Percentiles rank a stretch among this genome's conserved stretches.
Conservation (phyloP, 73 alveolate genomes). For the Halteria grandinella region DNA sequence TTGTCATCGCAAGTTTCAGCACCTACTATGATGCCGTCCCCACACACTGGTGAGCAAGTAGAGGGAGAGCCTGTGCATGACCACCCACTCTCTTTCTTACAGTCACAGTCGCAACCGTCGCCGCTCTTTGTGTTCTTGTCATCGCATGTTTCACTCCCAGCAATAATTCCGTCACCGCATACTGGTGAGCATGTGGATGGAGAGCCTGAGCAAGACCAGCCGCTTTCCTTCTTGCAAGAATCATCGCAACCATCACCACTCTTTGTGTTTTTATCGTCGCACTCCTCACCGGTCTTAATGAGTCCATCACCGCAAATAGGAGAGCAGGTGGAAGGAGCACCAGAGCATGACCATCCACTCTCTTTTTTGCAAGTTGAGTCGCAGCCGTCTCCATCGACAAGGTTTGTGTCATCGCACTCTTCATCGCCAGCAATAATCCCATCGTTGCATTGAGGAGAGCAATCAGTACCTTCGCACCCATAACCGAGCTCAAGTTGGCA, state of each 20-base stretch:
- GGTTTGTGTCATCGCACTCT: slow-evolving; percentile 31
- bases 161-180: slow-evolving; percentile 11
- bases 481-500: too few species aligned
- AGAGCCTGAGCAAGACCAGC: too few species aligned
- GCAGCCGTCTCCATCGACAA: slow-evolving; percentile 22
- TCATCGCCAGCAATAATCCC: slow-evolving; percentile 8
- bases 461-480: too few species aligned
- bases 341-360: slow-evolving; percentile 10
- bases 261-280: slow-evolving; percentile 7
- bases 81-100: too few species aligned
- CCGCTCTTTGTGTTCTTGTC: too few species aligned
- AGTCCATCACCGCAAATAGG: slow-evolving; percentile 25
- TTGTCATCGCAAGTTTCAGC: slow-evolving; percentile 4
- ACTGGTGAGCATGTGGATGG: background rate
- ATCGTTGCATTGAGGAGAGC: too few species aligned
- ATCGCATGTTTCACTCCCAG: too few species aligned
- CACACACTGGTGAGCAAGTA: slow-evolving; percentile 21
- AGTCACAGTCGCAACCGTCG: too few species aligned
- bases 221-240: too few species aligned
- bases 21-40: too few species aligned
- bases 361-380: slow-evolving; percentile 4
- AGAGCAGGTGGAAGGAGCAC: slow-evolving; percentile 51
- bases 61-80: too few species aligned
- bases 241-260: background rate
- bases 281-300: background rate